Percentiles rank a stretch among this genome's conserved stretches.
Conservation (phyloP, 2,329 filamentous ascomycete species). For the Teratosphaeria gauchensis region DNA sequence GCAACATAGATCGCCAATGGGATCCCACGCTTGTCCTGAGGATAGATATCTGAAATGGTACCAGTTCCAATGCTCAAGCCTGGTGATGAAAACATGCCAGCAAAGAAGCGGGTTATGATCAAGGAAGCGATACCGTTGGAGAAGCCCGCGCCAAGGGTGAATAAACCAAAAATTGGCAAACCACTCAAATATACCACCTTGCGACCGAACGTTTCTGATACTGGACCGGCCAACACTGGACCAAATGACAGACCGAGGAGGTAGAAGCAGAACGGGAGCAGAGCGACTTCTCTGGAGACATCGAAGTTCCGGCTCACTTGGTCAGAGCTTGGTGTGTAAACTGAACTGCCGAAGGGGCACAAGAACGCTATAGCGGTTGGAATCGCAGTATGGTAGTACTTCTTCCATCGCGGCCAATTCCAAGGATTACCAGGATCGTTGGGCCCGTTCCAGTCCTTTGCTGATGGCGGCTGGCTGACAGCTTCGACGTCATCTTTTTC, state of each 20-base stretch:
- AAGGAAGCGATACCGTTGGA: conserved; percentile 59
- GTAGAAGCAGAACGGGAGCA: conserved; percentile 28
- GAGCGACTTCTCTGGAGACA: conserved; percentile 29
- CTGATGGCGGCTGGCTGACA: conserved; percentile 5
- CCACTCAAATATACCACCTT: conserved; percentile 60
- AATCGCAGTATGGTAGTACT: background rate
- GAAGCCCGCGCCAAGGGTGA: conserved; percentile 33
- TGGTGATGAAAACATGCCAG: conserved; percentile 15
- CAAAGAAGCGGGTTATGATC: conserved; percentile 53
- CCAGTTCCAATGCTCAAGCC: too few species aligned
- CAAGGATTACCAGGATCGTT: conserved; percentile 17
- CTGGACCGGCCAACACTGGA: conserved; percentile 61
- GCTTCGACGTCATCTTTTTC: background rate
- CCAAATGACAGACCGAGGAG: conserved; percentile 54
- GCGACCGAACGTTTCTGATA: conserved; percentile 63
- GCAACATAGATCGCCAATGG: too few species aligned
- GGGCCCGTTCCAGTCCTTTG: conserved; percentile 17
- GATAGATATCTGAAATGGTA: too few species aligned
- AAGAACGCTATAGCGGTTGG: too few species aligned
- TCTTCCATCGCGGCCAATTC: conserved; percentile 12
- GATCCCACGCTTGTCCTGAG: too few species aligned
- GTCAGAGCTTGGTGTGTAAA: too few species aligned
- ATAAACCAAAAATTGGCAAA: conserved; percentile 52
- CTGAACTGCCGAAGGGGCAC: too few species aligned
- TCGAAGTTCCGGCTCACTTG: conserved; percentile 34